Percentiles rank a stretch among this genome's conserved stretches.
Conservation (phyloP, 306 rosid genomes). For the Oxytropis ochrocephala region DNA sequence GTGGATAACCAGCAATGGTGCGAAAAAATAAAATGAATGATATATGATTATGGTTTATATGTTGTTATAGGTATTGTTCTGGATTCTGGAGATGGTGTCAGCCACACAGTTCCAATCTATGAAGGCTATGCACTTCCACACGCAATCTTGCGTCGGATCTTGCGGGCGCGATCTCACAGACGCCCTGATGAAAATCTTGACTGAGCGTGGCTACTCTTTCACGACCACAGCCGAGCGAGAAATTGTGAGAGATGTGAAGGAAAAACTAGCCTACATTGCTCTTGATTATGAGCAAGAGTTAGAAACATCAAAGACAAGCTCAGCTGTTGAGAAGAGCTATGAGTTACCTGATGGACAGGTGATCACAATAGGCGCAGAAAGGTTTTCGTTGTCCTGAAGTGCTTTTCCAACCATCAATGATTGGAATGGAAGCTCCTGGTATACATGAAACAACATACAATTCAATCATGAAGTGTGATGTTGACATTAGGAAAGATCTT, state of each 20-base stretch:
- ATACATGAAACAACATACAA: constrained; percentile 96
- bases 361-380: constrained; percentile 84
- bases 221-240: constrained; percentile 95
- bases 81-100: constrained; percentile 97
- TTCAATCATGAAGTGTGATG: constrained; percentile 98
- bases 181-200: constrained; percentile 86
- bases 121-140: constrained; percentile 99
- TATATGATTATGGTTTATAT: neutral
- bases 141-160: constrained; percentile 94
- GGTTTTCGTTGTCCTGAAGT: constrained; percentile 99
- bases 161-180: constrained; percentile 99
- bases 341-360: constrained; percentile 98
- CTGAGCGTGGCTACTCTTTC: constrained; percentile 99
- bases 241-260: constrained; percentile 94
- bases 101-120: constrained; percentile 96
- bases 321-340: constrained; percentile 88
- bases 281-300: constrained; percentile 94
- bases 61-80: constrained; percentile 70
- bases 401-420: constrained; percentile 97
- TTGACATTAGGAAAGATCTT: constrained; percentile 93
- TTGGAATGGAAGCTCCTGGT: constrained; percentile 93
- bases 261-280: constrained; percentile 84
- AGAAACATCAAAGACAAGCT: constrained; percentile 80
- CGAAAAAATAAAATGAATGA: too few species aligned
- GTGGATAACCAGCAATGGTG: too few species aligned